Evolutionary conservation across 2,329 filamentous ascomycete species (phyloP).

Genomic region (Aspergillus chevalieri): DNA sequence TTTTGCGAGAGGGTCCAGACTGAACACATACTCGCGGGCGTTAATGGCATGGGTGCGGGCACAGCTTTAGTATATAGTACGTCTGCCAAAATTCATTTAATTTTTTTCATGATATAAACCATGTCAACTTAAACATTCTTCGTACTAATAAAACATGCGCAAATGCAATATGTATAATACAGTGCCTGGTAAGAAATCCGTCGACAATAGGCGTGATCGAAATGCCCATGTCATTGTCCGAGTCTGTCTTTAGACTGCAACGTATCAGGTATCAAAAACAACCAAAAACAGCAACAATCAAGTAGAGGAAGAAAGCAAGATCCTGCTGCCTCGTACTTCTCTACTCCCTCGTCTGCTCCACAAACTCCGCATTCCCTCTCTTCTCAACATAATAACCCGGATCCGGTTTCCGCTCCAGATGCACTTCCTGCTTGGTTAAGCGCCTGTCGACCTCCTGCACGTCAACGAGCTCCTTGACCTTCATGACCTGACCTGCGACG

Average conservation of each 20-base stretch:
- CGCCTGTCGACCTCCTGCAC: constrained; percentile 68
- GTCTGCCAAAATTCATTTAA: not conserved
- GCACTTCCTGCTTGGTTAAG: constrained; percentile 62
- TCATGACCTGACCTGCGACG: constrained; percentile 84
- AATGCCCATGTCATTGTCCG: not conserved
- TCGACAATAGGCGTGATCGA: not conserved
- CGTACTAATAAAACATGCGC: not conserved
- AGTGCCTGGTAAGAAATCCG: not conserved
- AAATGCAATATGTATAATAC: constrained; percentile 1
- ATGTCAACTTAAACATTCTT: not conserved
- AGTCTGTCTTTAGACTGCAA: not conserved
- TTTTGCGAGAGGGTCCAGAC: not conserved
- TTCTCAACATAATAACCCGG: constrained; percentile 75
- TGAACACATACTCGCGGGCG: not conserved
- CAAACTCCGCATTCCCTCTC: constrained; percentile 24
- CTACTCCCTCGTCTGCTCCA: constrained; percentile 11
- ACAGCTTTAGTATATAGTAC: not conserved
- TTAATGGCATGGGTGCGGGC: not conserved
- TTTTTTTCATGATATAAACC: not conserved
- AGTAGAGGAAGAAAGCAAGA: not conserved
- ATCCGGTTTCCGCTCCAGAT: constrained; percentile 66
- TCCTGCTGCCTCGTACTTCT: not conserved
- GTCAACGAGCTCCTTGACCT: constrained; percentile 84
- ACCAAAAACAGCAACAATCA: not conserved
- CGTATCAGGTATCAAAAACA: not conserved